Evolutionary conservation across 306 rosid species (phyloP).

Genomic region (Castanospermum australe): DNA sequence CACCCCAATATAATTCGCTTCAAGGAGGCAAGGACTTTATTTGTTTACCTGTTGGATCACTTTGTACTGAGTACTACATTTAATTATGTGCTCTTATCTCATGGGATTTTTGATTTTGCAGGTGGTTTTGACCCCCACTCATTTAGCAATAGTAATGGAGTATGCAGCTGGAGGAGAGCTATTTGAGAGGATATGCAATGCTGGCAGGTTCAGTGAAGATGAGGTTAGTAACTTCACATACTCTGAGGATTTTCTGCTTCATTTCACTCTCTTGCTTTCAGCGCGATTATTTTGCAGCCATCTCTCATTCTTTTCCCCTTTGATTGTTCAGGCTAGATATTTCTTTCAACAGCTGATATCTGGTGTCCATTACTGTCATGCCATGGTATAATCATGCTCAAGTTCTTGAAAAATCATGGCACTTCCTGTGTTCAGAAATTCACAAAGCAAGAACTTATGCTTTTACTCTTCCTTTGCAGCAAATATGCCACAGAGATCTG

Average conservation of each 20-base stretch:
- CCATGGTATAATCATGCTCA: constrained; percentile 46
- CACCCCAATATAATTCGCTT: constrained; percentile 81
- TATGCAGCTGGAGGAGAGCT: constrained; percentile 83
- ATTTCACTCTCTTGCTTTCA: background rate
- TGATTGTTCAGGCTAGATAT: constrained; percentile 60
- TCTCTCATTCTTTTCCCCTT: constrained; percentile 17
- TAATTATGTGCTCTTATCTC: background rate
- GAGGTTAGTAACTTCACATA: constrained; percentile 45
- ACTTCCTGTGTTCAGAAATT: background rate
- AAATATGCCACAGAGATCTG: constrained; percentile 74
- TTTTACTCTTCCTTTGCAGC: constrained; percentile 38
- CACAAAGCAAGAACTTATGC: background rate
- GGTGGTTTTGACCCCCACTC: constrained; percentile 78
- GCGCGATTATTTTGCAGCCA: background rate
- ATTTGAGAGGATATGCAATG: constrained; percentile 73
- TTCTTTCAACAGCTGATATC: constrained; percentile 84
- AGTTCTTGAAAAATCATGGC: background rate
- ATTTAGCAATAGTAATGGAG: constrained; percentile 73
- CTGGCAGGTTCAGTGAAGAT: constrained; percentile 80
- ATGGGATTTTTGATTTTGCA: constrained; percentile 28
- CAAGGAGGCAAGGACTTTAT: constrained; percentile 58
- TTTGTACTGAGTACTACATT: background rate
- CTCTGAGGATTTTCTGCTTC: background rate
- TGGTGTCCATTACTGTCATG: constrained; percentile 70
- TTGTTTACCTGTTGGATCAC: constrained; percentile 14